Evolutionary conservation across 495 filamentous ascomycete genomes (phyloP).

Genomic region (Penicillium lagena): DNA sequence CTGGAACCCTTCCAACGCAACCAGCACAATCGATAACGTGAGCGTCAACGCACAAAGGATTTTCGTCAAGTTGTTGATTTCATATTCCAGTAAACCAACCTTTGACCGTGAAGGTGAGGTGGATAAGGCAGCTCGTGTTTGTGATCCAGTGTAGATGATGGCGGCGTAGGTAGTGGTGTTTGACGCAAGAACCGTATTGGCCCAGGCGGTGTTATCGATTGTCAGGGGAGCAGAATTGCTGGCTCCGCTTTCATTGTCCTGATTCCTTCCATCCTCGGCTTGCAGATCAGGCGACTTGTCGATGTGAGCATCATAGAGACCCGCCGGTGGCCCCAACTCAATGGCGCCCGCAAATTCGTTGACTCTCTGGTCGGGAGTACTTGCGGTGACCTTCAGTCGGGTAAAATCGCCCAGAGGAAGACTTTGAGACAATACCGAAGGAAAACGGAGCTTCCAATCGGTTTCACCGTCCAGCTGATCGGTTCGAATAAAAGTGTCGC

Average conservation of each 20-base stretch:
- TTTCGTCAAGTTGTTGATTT: conserved; percentile 97
- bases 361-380: conserved; percentile 83
- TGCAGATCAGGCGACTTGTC: conserved; percentile 26
- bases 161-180: conserved; percentile 81
- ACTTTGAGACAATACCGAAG: conserved; percentile 74
- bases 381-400: conserved; percentile 70
- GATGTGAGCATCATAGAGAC: conserved; percentile 38
- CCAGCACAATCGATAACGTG: conserved; percentile 79
- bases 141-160: conserved; percentile 88
- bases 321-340: conserved; percentile 45
- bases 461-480: conserved; percentile 98
- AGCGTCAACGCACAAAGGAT: conserved; percentile 89
- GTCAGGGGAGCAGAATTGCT: conserved; percentile 63
- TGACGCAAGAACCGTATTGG: conserved; percentile 93
- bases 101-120: conserved; percentile 89
- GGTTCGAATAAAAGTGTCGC: conserved; percentile 94
- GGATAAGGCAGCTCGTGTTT: conserved; percentile 91
- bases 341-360: conserved; percentile 90
- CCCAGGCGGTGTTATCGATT: conserved; percentile 98
- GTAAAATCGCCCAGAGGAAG: conserved; percentile 63
- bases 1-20: conserved; percentile 76
- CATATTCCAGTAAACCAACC: conserved; percentile 85
- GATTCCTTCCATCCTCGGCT: conserved; percentile 6
- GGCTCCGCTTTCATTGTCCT: conserved; percentile 18
- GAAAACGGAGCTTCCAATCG: conserved; percentile 94